Evolutionary conservation across 371 early-diverging fungal species (phyloP), one percentile per base, ranked within the genome.

Genomic region (Rhizomucor pusillus): DNA sequence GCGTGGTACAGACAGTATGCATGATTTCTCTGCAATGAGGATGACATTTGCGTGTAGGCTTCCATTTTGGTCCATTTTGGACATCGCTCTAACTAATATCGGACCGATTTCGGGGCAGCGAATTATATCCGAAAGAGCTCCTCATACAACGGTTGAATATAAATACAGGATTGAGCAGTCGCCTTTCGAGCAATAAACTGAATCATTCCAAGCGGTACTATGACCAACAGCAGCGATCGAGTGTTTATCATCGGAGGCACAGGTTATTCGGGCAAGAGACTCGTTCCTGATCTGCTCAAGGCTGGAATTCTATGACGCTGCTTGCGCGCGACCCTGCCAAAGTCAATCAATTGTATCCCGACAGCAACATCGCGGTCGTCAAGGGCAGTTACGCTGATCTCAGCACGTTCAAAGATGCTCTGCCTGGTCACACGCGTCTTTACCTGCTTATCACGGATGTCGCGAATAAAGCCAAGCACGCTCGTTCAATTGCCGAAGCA

Each of bases 241-340:
- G 43, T 69, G 1, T 69, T 59, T 45, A 41, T 73, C 24, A 18
- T 73, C 22, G 69, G 73, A 4, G 69, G 58, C 16, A 67, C 73
- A 13, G 73, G 70, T 20, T 55, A 67, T 12, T 54, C 65, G 53
- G 73, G 69, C 11, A 20, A 29, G 3, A 49, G 41, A 7, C 23
- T 44, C 19, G 65, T 65, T 0, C 19, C 40, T 13, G 59, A 62
- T 12, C 52, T 73, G 1, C 29, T 63, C 6, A 48, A 44, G 9
- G 50, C 59, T 5, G 47, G 50, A 1, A 50, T 50, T 1, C 18
- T 37, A 1, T 63, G 4, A 72, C 72, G 2, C 25, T 66, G 1
- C 52, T 55, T 47, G 57, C 61, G n/a, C 67, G 70, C 14, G 18
- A 35, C 3, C 51, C 40, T 12, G 20, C 23, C 1, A 46, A 47